Conservation (phyloP, 495 filamentous ascomycete species). For the Penicillium maclennaniae region DNA sequence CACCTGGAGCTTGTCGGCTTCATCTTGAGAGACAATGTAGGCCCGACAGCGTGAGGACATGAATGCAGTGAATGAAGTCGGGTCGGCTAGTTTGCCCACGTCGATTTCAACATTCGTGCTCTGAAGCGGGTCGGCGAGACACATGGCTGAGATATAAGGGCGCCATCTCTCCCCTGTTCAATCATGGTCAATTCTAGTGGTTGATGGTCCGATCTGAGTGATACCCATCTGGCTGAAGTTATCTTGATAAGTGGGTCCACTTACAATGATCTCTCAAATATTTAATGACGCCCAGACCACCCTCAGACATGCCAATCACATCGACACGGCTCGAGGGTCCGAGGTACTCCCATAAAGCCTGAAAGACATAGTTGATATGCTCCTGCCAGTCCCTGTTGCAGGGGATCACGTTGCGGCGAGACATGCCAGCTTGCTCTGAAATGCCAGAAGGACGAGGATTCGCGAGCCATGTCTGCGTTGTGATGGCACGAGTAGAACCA, state of each 20-base stretch:
- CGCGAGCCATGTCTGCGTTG: conserved; percentile 44
- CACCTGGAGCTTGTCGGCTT: conserved; percentile 45
- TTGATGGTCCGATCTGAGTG: neutral
- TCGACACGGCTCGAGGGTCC: conserved; percentile 50
- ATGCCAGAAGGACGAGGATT: conserved; percentile 49
- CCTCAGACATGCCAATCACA: conserved; percentile 61
- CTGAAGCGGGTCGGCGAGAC: conserved; percentile 33
- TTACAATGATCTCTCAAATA: conserved; percentile 59
- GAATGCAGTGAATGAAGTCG: conserved; percentile 32
- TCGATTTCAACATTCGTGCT: conserved; percentile 15
- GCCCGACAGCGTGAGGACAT: conserved; percentile 53
- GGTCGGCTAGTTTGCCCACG: conserved; percentile 1
- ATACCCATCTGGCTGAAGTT: neutral
- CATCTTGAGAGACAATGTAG: conserved; percentile 52
- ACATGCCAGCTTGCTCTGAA: conserved; percentile 40
- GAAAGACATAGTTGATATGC: conserved; percentile 64
- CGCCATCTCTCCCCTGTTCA: conserved; percentile 34
- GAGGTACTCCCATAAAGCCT: conserved; percentile 48
- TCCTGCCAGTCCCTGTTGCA: conserved; percentile 45
- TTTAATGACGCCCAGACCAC: conserved; percentile 46
- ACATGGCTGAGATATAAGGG: conserved; percentile 31
- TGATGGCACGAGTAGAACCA: conserved; percentile 51
- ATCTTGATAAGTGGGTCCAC: neutral
- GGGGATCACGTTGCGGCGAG: conserved; percentile 51
- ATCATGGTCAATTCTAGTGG: too few relatives aligned